Evolutionary conservation across 805 yeast genomes (phyloP).

Genomic region (Metschnikowia peoriensis): DNA sequence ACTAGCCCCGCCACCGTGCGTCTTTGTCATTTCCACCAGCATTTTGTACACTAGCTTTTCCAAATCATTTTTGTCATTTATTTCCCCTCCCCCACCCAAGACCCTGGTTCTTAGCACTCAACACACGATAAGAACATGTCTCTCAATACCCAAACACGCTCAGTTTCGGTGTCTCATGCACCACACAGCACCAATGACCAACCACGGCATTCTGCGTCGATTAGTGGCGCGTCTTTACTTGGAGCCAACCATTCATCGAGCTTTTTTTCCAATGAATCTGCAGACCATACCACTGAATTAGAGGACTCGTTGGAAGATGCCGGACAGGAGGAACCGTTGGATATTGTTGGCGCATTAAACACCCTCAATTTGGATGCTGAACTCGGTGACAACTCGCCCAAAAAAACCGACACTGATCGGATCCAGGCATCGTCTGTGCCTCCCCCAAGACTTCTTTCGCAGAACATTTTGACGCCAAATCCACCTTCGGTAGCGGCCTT

Average conservation of each 20-base stretch:
- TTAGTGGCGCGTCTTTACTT: conserved; percentile 19
- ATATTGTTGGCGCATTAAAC: conserved; percentile 48
- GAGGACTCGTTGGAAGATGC: conserved; percentile 11
- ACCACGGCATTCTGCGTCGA: conserved; percentile 21
- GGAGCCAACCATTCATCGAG: conserved; percentile 10
- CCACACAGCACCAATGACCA: not conserved
- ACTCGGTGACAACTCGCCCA: conserved; percentile 10
- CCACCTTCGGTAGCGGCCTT: conserved; percentile 22
- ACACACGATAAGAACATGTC: conserved; percentile 7
- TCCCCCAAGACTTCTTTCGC: conserved; percentile 14
- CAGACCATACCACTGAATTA: conserved; percentile 7
- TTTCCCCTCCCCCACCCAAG: not conserved
- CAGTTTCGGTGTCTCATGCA: conserved; percentile 17
- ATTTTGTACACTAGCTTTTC: not conserved
- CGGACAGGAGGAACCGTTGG: conserved; percentile 30
- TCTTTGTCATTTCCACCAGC: not conserved
- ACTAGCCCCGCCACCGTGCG: conserved; percentile 5
- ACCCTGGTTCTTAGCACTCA: too few species aligned
- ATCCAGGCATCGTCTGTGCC: conserved; percentile 1
- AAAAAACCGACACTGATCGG: not conserved
- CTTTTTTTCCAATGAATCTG: conserved; percentile 25
- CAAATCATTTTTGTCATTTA: conserved; percentile 7
- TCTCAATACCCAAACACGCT: conserved; percentile 22
- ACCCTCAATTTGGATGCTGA: conserved; percentile 47
- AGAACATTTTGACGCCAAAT: conserved; percentile 30